phyloP scores from a whole-genome alignment of 768 basidiomycete genomes.

The Tephrocybe sp. region DNA sequence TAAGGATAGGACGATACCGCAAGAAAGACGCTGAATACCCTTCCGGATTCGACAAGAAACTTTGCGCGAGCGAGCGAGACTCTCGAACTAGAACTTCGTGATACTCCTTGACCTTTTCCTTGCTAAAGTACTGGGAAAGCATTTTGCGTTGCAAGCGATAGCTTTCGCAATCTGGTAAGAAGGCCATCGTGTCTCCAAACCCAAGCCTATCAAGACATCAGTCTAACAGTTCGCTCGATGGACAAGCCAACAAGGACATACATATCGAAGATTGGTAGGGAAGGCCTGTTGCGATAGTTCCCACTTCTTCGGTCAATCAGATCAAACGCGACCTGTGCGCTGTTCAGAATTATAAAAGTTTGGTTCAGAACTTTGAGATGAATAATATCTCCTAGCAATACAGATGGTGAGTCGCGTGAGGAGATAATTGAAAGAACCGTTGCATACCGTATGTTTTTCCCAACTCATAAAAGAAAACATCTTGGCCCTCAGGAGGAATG shows the following conservation, averaged over 20 bases:
- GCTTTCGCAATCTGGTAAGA: too few relatives aligned
- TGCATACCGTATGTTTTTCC: slow-evolving; percentile 28
- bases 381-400: slow-evolving; percentile 23
- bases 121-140: slow-evolving; percentile 6
- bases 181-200: too few relatives aligned
- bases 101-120: slow-evolving; percentile 8
- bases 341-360: slow-evolving; percentile 21
- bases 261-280: slow-evolving; percentile 17
- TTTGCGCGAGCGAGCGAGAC: slow-evolving; percentile 16
- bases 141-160: slow-evolving; percentile 14
- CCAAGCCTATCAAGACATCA: too few relatives aligned
- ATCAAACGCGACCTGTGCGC: slow-evolving; percentile 21
- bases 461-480: slow-evolving; percentile 26
- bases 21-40: background rate
- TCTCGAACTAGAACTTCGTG: slow-evolving; percentile 11
- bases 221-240: too few relatives aligned
- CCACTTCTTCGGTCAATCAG: slow-evolving; percentile 21
- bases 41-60: slow-evolving; percentile 2
- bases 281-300: slow-evolving; percentile 23
- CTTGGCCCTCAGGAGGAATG: slow-evolving; percentile 26
- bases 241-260: background rate
- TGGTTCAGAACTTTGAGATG: slow-evolving; percentile 21
- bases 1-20: background rate
- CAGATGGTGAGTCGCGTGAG: background rate
- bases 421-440: background rate